A percentile compares a stretch with the other conserved stretches of the same genome.
Evolutionary conservation across 371 early-diverging fungal species (phyloP).

Genomic region (Actinomortierella wolfii): DNA sequence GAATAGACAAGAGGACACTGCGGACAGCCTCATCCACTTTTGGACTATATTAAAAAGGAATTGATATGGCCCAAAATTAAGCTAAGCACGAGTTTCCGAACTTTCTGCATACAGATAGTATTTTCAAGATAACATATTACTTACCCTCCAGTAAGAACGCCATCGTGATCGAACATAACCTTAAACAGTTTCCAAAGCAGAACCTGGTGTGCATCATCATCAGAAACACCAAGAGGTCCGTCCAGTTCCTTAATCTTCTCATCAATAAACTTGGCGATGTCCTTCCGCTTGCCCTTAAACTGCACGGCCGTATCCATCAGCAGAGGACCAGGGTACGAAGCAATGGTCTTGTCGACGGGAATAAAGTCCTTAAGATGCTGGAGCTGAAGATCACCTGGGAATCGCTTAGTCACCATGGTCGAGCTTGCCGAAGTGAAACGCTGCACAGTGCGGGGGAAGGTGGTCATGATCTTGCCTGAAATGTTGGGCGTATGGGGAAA

Average conservation of each 20-base stretch:
- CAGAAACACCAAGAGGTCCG: conserved; percentile 14
- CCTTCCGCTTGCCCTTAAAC: conserved; percentile 71
- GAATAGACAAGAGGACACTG: conserved; percentile 49
- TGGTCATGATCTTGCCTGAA: conserved; percentile 65
- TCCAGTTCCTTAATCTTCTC: conserved; percentile 53
- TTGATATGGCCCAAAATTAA: too few species aligned
- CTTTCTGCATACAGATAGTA: neutral
- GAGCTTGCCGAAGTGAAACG: conserved; percentile 54
- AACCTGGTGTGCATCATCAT: conserved; percentile 37
- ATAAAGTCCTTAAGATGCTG: conserved; percentile 50
- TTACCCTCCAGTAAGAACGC: conserved; percentile 69
- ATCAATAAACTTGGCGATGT: conserved; percentile 59
- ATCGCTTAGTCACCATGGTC: conserved; percentile 55
- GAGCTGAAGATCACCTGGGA: conserved; percentile 64
- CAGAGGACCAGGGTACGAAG: conserved; percentile 62
- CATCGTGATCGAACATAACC: conserved; percentile 68
- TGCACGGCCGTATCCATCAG: conserved; percentile 58
- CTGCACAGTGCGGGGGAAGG: conserved; percentile 75
- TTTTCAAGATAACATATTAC: conserved; percentile 10
- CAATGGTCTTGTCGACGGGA: conserved; percentile 24
- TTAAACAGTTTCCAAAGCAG: conserved; percentile 70
- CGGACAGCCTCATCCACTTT: conserved; percentile 63
- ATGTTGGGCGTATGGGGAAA: too few species aligned
- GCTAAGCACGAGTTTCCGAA: too few species aligned
- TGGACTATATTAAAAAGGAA: conserved; percentile 39